phyloP scores from a whole-genome alignment of 805 yeast genomes.

The Starmerella bacillaris region DNA sequence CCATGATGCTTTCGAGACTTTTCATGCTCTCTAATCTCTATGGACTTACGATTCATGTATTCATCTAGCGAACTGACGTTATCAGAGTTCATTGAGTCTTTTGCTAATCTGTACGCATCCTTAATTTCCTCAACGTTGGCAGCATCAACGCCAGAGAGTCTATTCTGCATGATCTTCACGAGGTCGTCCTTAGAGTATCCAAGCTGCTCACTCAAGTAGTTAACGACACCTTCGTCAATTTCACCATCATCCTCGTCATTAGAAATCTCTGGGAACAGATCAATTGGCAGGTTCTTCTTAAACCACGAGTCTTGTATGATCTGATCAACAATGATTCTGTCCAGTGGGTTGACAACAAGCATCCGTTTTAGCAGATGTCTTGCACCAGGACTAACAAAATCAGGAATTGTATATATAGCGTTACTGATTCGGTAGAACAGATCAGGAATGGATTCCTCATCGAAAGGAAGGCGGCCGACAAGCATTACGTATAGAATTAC shows the following conservation, averaged over 20 bases:
- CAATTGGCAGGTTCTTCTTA: conserved; percentile 59
- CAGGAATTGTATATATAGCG: conserved; percentile 84
- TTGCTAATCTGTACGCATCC: conserved; percentile 70
- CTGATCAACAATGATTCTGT: conserved; percentile 81
- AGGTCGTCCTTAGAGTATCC: conserved; percentile 80
- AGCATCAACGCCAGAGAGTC: conserved; percentile 27
- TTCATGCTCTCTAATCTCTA: conserved; percentile 4
- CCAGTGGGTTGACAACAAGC: conserved; percentile 87
- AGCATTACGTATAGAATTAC: conserved; percentile 89
- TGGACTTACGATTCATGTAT: conserved; percentile 12
- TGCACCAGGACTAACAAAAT: conserved; percentile 71
- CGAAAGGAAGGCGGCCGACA: conserved; percentile 89
- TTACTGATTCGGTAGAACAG: conserved; percentile 79
- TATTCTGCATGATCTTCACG: conserved; percentile 33
- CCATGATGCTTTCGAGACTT: conserved; percentile 7
- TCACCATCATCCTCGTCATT: conserved; percentile 7
- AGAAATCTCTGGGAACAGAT: conserved; percentile 44
- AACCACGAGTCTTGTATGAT: conserved; percentile 93
- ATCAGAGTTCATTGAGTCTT: conserved; percentile 44
- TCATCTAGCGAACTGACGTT: conserved; percentile 12
- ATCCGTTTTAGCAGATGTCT: conserved; percentile 64
- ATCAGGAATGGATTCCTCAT: conserved; percentile 90
- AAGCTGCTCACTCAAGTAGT: conserved; percentile 61
- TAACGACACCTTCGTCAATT: conserved; percentile 58
- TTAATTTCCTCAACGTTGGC: conserved; percentile 42